A percentile compares a stretch with the other conserved stretches of the same genome.
Evolutionary conservation across 441 rosid genomes (phyloP).

Genomic region (Erysimum pusillum): DNA sequence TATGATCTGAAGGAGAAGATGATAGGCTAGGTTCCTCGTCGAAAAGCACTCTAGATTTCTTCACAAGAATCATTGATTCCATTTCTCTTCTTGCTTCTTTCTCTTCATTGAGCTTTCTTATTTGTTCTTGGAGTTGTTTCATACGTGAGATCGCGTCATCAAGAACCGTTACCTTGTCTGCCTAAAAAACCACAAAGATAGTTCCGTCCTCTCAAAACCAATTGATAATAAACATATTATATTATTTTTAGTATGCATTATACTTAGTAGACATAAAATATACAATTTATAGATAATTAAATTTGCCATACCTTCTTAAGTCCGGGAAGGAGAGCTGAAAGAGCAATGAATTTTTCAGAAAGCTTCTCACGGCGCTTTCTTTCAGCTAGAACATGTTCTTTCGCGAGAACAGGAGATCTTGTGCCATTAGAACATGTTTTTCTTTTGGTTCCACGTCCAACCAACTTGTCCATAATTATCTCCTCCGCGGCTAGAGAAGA

Average conservation of each 20-base stretch:
- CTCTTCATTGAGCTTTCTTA: constrained; percentile 65
- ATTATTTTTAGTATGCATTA: background rate
- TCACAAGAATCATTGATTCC: constrained; percentile 65
- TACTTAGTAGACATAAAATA: background rate
- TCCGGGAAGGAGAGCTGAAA: constrained; percentile 88
- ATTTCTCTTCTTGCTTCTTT: constrained; percentile 49
- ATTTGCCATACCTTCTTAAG: constrained; percentile 71
- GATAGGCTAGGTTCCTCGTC: constrained; percentile 53
- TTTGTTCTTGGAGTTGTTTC: constrained; percentile 77
- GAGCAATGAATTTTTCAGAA: constrained; percentile 77
- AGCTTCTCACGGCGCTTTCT: constrained; percentile 93
- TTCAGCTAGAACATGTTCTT: constrained; percentile 89
- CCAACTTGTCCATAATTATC: constrained; percentile 24
- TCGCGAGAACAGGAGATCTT: constrained; percentile 42
- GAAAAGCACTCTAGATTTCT: constrained; percentile 56
- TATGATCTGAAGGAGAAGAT: background rate
- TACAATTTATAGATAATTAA: background rate
- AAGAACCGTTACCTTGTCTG: constrained; percentile 64
- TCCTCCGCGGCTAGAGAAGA: constrained; percentile 15
- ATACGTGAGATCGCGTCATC: constrained; percentile 74
- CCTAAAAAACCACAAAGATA: constrained; percentile 27
- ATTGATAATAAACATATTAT: background rate
- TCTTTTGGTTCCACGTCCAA: constrained; percentile 35
- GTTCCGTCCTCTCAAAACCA: constrained; percentile 6
- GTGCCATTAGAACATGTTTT: constrained; percentile 25